These are phyloP conservation scores for Candida easanensis DNA, from an alignment of 805 yeast genomes.

Conservation along the genomic window DNA sequence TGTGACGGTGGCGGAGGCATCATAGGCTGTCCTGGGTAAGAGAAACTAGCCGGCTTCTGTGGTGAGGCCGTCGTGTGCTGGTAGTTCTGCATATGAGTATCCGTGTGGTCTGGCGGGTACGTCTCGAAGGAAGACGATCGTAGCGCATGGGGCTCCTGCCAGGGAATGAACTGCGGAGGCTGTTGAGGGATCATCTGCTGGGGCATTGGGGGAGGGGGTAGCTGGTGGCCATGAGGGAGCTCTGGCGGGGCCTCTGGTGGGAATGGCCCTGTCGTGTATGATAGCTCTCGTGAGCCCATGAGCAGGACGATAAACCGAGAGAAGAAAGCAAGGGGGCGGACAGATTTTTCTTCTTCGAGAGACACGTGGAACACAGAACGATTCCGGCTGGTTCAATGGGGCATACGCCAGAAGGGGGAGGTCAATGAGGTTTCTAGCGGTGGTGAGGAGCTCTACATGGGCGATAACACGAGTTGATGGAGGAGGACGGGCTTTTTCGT, in stretches of 20 bases:
- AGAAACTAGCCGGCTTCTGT: not conserved
- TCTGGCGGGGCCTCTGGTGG: not conserved
- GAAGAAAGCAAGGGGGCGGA: not conserved
- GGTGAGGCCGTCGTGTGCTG: not conserved
- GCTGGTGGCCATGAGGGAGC: not conserved
- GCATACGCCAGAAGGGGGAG: not conserved
- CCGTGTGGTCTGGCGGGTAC: no score
- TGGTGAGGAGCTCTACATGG: not conserved
- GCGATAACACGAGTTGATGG: no score
- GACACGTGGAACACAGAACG: no score
- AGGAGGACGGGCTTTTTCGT: not conserved
- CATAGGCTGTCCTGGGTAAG: not conserved
- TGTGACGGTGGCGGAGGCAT: no score
- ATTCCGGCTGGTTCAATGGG: not conserved
- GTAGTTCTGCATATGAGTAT: no score
- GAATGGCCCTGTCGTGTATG: not conserved
- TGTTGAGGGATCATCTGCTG: not conserved
- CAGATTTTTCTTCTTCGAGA: no score
- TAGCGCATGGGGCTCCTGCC: no score
- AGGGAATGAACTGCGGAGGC: no score
- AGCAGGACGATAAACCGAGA: not conserved
- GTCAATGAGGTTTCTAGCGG: not conserved
- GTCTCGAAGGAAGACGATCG: no score
- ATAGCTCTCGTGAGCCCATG: not conserved
- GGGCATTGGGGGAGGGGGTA: not conserved